Evolutionary conservation across 176 grass and related monocot species (phyloP).

Genomic region (Oryza rufipogon): DNA sequence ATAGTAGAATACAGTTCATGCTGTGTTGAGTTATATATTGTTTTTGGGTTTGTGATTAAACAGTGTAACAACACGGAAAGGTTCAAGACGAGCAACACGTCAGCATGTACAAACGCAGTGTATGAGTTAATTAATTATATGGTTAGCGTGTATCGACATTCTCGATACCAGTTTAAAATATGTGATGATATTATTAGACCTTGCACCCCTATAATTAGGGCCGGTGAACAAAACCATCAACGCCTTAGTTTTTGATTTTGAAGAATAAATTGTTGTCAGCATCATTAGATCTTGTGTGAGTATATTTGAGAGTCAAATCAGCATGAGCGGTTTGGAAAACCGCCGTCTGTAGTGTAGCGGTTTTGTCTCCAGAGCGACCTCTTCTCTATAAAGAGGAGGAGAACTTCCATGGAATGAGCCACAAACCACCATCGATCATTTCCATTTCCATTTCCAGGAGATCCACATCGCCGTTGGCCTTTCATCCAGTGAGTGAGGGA

Average conservation of each 20-base stretch:
- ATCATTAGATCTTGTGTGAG: no score
- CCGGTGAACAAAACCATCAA: background rate
- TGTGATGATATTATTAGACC: background rate
- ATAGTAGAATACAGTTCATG: no score
- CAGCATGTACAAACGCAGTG: background rate
- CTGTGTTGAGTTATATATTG: no score
- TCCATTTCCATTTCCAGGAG: no score
- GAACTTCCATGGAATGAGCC: no score
- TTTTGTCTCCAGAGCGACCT: background rate
- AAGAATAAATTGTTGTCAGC: background rate
- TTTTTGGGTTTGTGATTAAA: no score
- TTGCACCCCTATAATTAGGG: background rate
- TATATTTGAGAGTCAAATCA: background rate
- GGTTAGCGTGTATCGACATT: background rate
- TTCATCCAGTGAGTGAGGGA: background rate
- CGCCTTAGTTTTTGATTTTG: background rate
- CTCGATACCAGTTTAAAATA: background rate
- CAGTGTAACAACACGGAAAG: background rate
- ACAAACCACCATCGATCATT: background rate
- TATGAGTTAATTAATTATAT: background rate
- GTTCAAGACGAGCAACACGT: background rate
- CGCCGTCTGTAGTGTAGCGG: no score
- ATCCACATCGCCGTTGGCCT: background rate
- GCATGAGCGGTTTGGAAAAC: background rate
- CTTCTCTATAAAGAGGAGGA: no score